Conservation (phyloP, 192 early-diverging fungal genomes). For the Coemansia sp. region DNA sequence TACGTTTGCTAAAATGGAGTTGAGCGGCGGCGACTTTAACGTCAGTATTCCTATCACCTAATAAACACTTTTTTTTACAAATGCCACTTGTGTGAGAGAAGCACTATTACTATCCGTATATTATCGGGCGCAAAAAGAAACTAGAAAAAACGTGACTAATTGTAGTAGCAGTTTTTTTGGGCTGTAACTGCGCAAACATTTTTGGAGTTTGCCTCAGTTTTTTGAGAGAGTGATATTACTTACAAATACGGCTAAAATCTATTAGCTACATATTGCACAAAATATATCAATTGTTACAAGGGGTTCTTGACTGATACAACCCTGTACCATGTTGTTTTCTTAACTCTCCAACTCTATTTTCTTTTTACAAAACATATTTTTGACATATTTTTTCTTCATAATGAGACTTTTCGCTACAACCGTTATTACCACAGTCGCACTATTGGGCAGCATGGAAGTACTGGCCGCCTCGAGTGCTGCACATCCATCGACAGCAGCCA, state of each 20-base stretch:
- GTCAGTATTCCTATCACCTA: constrained; percentile 41
- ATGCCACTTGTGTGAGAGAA: too few relatives aligned
- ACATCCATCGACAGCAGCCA: constrained; percentile 1
- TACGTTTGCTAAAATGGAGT: constrained; percentile 15
- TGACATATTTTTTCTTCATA: too few relatives aligned
- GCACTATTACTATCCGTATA: background rate
- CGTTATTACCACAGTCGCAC: background rate
- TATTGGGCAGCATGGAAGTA: background rate
- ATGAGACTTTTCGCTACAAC: background rate
- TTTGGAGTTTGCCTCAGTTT: background rate
- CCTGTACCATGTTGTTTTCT: background rate
- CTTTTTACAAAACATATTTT: background rate
- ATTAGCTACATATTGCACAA: constrained; percentile 7
- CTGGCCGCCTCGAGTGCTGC: constrained; percentile 5
- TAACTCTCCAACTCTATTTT: background rate
- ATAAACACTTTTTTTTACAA: background rate
- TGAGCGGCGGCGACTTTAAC: constrained; percentile 35
- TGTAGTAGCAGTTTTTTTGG: background rate
- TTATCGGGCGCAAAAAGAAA: background rate
- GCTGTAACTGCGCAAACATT: constrained; percentile 7
- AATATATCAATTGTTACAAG: background rate
- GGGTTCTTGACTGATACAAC: background rate
- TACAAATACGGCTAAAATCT: background rate
- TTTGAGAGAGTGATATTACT: background rate
- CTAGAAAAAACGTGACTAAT: background rate